Evolutionary conservation across 306 rosid genomes (phyloP).

Genomic region (Corylus heterophylla): DNA sequence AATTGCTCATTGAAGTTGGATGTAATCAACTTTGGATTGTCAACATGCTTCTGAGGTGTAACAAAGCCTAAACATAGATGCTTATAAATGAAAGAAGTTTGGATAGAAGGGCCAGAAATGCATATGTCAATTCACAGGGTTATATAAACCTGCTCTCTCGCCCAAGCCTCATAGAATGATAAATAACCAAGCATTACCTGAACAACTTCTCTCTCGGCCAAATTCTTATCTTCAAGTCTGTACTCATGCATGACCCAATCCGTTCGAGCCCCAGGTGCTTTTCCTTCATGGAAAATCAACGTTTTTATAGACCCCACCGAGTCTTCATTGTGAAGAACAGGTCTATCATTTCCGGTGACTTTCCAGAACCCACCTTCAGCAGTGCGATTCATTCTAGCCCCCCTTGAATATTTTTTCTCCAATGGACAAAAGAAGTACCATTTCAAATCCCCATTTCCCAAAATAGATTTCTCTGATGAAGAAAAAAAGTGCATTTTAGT

Average conservation of each 20-base stretch:
- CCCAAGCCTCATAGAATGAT: not conserved
- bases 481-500: not conserved
- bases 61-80: not conserved
- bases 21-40: not conserved
- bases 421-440: conserved; percentile 73
- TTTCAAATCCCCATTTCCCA: conserved; percentile 54
- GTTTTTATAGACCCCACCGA: conserved; percentile 72
- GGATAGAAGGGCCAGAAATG: not conserved
- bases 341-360: conserved; percentile 66
- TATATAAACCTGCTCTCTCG: not conserved
- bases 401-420: conserved; percentile 58
- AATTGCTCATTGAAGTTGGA: not conserved
- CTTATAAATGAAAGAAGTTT: not conserved
- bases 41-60: not conserved
- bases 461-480: conserved; percentile 47
- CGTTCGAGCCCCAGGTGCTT: conserved; percentile 66
- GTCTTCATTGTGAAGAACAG: conserved; percentile 23
- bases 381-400: conserved; percentile 58
- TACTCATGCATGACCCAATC: conserved; percentile 93
- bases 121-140: not conserved
- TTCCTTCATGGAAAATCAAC: conserved; percentile 60
- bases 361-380: conserved; percentile 71
- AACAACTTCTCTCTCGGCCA: conserved; percentile 27
- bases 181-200: conserved; percentile 51
- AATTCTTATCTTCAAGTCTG: conserved; percentile 52